A percentile compares a stretch with the other conserved stretches of the same genome.
Evolutionary conservation across 345 rosid species (phyloP).

Genomic region (Lumnitzera racemosa): DNA sequence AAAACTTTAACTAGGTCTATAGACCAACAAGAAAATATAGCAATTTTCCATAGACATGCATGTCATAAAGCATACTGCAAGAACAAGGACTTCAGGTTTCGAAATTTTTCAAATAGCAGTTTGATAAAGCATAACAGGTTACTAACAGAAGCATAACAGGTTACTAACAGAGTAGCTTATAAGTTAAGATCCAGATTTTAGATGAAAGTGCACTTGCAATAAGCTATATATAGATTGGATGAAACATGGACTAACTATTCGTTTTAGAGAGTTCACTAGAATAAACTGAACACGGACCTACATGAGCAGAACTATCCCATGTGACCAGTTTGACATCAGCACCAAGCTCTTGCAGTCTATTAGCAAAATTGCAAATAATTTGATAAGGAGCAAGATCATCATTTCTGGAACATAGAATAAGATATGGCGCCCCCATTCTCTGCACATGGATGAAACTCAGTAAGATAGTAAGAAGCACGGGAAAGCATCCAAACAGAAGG

Average conservation of each 20-base stretch:
- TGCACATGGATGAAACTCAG: constrained; percentile 22
- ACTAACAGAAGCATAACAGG: not conserved
- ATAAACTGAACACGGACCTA: constrained; percentile 32
- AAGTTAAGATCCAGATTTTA: not conserved
- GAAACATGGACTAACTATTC: not conserved
- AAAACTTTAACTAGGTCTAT: not conserved
- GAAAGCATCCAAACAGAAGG: not conserved
- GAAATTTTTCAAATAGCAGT: too few relatives aligned
- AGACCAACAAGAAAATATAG: not conserved
- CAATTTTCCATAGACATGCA: not conserved
- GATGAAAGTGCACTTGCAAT: not conserved
- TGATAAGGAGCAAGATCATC: constrained; percentile 83
- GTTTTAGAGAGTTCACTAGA: not conserved
- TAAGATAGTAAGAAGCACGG: constrained; percentile 3
- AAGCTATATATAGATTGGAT: not conserved
- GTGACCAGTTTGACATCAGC: constrained; percentile 71
- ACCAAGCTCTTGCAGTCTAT: constrained; percentile 65
- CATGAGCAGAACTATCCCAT: constrained; percentile 81
- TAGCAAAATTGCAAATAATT: constrained; percentile 59
- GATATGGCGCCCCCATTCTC: constrained; percentile 74
- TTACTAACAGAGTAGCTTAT: not conserved
- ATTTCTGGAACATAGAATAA: constrained; percentile 66
- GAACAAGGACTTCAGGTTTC: too few relatives aligned
- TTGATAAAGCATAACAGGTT: too few relatives aligned
- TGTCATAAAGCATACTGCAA: not conserved